Base-by-base conservation (phyloP, 768 basidiomycete genomes). In the Leucosporidium creatinivorum region DNA sequence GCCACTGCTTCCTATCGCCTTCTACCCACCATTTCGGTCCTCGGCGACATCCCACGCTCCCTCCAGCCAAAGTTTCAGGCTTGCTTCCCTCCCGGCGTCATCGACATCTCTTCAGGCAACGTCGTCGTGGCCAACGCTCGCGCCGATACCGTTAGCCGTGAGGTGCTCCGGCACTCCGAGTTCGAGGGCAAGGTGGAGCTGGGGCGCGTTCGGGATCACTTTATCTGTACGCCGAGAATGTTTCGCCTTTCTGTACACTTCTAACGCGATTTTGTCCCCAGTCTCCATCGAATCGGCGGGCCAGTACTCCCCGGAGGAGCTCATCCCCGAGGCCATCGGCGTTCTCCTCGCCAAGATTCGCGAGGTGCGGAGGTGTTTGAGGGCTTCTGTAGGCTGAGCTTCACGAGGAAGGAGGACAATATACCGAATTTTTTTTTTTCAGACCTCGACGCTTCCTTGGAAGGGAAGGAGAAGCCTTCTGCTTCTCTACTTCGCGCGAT, bases 1-100 rank as follows among this genome's bases (percentile, higher is more conserved):
- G 94, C 94, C 4, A 97, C 93, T 10, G 94, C 96, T 4, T 90
- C 93, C 0, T 99, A 98, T 77, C 89, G 96, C 59, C 83, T 96
- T 9, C 84, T 96, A 36, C 96, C 96, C 0, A 82, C 88, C 71
- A 88, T 99, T 77, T 77, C 82, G 58, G 80, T 88, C 69, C 84
- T 80, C 66, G 85, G 86, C 69, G 88, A 88, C 0, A 87, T 97
- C 36, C 89, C 91, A 0, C 83, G 85, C 10, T 81, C 86, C n/a
- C 84, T 85, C 39, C 86, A 87, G 6, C 82, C 86, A 47, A 91
- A 90, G 71, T 97, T 99, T 77, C 83, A 86, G 75, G 82, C 84
- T 60, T 94, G 93, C 78, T 99, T 99, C 78, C 85, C 92, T 1
- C 84, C 86, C 1, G 81, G 81, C 21, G 81, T 81, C 10, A 77